Evolutionary conservation across 2,329 filamentous ascomycete genomes (phyloP), one percentile per base, ranked within the genome.

Genomic region (Neurospora sp.): DNA sequence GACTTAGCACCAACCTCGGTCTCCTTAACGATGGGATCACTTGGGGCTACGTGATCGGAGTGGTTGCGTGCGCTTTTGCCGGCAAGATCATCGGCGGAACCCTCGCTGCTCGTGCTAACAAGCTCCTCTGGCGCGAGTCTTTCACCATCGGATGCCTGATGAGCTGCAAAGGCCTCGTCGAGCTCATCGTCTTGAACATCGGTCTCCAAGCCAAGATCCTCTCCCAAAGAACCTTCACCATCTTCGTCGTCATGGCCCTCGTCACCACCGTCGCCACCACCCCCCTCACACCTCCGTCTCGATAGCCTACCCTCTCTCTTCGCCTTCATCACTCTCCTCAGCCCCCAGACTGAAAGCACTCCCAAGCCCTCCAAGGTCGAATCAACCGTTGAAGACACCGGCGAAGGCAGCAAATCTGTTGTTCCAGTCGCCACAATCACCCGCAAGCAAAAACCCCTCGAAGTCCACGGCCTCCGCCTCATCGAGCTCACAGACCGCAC

Each of bases 151-250:
- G 95, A 15, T 89, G 90, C 17, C 81, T 97, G 76, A 98, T 98
- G 95, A 97, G 93, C 80, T 98, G 95, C 80, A 98, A 98, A 80
- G 95, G 95, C 76, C 84, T 98, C 10, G 94, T 97, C 0, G 94
- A 97, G 79, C 83, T 98, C 68, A 97, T 98, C 78, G 94, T 97
- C n/a, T 79, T 97, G 79, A 89, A 88, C 74, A 87, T 98, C 75
- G 93, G 93, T 66, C 84, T 94, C 2, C 90, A 95, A 81, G 93
- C 93, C 23, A 89, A 88, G 42, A 96, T 97, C 72, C 83, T 97
- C 19, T 94, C 91, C 71, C 86, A 85, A 0, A 84, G 91, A 17
- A 96, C 93, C 0, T 97, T 97, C 76, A 97, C 93, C 68, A 96
- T 97, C 69, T 97, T 97, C 75, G 93, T 97, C 28, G 91, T 97